Percentiles rank a stretch among this genome's conserved stretches.
Evolutionary conservation across 108 stramenopile genomes (phyloP).

Genomic region (Poteriospumella lacustris): DNA sequence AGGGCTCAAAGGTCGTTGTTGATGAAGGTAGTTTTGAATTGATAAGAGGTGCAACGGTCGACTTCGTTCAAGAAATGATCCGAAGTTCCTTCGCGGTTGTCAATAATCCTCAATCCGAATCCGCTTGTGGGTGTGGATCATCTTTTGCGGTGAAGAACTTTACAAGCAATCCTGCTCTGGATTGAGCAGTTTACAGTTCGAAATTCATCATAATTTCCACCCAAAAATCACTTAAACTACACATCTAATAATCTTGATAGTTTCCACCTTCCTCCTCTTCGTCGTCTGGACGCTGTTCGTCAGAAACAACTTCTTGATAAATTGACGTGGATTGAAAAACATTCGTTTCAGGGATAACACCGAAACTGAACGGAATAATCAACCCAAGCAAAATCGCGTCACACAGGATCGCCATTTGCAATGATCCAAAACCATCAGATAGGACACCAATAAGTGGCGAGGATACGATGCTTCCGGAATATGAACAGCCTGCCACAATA

Average conservation of each 20-base stretch:
- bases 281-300: too few relatives aligned
- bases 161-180: slow-evolving; percentile 52
- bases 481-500: not conserved
- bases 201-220: too few relatives aligned
- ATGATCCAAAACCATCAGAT: slow-evolving; percentile 9
- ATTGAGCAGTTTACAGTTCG: not conserved
- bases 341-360: not conserved
- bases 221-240: too few relatives aligned
- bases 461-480: not conserved
- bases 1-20: slow-evolving; percentile 48
- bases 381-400: not conserved
- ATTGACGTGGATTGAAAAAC: too few relatives aligned
- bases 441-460: not conserved
- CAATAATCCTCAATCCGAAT: slow-evolving; percentile 88
- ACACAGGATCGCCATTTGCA: not conserved
- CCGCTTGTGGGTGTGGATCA: slow-evolving; percentile 91
- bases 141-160: slow-evolving; percentile 95
- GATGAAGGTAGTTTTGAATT: slow-evolving; percentile 67
- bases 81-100: slow-evolving; percentile 82
- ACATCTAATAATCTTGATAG: too few relatives aligned
- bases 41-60: slow-evolving; percentile 78
- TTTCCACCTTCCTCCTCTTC: too few relatives aligned
- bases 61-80: slow-evolving; percentile 92
- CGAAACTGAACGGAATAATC: not conserved
- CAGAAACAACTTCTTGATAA: too few relatives aligned